phyloP scores from a whole-genome alignment of 345 rosid species.

The Aquilaria sinensis region DNA sequence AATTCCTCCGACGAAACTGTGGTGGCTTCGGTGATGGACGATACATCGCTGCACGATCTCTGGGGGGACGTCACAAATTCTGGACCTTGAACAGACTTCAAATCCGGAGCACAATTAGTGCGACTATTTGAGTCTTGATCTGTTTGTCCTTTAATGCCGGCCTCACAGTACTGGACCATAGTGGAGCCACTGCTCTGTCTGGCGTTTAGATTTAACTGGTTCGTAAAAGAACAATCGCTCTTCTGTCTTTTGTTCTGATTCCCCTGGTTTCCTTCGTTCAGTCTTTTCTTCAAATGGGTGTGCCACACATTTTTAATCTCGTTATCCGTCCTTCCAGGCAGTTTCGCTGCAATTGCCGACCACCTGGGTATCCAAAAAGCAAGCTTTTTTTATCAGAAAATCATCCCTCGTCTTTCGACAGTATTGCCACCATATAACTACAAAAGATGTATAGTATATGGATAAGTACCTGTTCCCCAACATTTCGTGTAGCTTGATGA shows the following conservation, averaged over 20 bases:
- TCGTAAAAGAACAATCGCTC: too few species aligned
- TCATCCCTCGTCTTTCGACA: too few species aligned
- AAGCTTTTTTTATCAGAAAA: too few species aligned
- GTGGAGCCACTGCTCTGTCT: slow-evolving; percentile 15
- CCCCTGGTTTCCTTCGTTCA: slow-evolving; percentile 30
- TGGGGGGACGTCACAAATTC: slow-evolving; percentile 30
- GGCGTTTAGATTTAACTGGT: slow-evolving; percentile 1
- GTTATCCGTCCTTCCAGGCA: slow-evolving; percentile 89
- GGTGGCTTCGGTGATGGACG: slow-evolving; percentile 28
- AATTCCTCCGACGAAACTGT: slow-evolving; percentile 11
- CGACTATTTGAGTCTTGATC: slow-evolving; percentile 13
- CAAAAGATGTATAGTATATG: neutral
- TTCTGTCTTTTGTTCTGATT: slow-evolving; percentile 4
- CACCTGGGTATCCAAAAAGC: slow-evolving; percentile 35
- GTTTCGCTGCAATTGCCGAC: slow-evolving; percentile 77
- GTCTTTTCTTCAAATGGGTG: slow-evolving; percentile 80
- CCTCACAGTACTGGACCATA: neutral
- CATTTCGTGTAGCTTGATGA: slow-evolving; percentile 54
- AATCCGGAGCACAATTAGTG: neutral
- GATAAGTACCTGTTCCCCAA: slow-evolving; percentile 65
- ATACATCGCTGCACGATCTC: slow-evolving; percentile 42
- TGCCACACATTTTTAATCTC: slow-evolving; percentile 95
- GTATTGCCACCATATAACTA: too few species aligned
- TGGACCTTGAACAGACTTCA: neutral
- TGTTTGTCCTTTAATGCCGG: slow-evolving; percentile 12